Percentiles rank a stretch among this genome's conserved stretches.
These are phyloP conservation scores for Russula abietina DNA, from an alignment of 768 basidiomycete species.

Conservation along the genomic window DNA sequence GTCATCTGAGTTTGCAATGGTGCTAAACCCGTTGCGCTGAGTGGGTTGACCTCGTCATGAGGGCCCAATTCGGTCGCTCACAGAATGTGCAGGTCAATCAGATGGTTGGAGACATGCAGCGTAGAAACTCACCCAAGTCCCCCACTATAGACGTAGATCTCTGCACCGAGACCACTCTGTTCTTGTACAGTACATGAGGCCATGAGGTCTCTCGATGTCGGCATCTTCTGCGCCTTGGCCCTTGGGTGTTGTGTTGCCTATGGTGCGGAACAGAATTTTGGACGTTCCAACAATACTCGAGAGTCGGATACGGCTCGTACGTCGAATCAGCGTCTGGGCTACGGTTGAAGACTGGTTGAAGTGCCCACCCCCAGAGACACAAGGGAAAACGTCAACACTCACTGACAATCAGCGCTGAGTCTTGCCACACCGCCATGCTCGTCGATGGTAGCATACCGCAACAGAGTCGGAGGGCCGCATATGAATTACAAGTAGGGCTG, in stretches of 20 bases:
- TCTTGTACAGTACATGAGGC: too few species aligned
- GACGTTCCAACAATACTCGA: slow-evolving; percentile 73
- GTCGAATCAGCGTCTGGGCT: slow-evolving; percentile 75
- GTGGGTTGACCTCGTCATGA: slow-evolving; percentile 5
- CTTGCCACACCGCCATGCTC: slow-evolving; percentile 74
- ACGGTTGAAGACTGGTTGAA: not conserved
- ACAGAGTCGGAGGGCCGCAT: slow-evolving; percentile 85
- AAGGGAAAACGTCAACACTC: slow-evolving; percentile 33
- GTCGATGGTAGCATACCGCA: slow-evolving; percentile 87
- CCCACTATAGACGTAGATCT: slow-evolving; percentile 65
- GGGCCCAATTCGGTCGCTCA: slow-evolving; percentile 32
- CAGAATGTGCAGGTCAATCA: slow-evolving; percentile 52
- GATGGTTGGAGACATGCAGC: not conserved
- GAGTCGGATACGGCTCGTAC: slow-evolving; percentile 68
- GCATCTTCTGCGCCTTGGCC: slow-evolving; percentile 36
- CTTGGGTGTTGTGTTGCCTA: slow-evolving; percentile 17
- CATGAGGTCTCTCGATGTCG: too few species aligned
- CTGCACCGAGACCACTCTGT: slow-evolving; percentile 52
- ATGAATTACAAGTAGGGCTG: slow-evolving; percentile 82
- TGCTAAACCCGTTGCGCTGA: slow-evolving; percentile 83
- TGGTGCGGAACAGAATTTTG: slow-evolving; percentile 31
- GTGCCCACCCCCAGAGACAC: not conserved
- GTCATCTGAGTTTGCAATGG: slow-evolving; percentile 84
- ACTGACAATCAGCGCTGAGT: slow-evolving; percentile 86
- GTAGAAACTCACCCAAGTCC: slow-evolving; percentile 39